Evolutionary conservation across 2,329 filamentous ascomycete genomes (phyloP), one percentile per base, ranked within the genome.

Genomic region (Knufia fluminis): DNA sequence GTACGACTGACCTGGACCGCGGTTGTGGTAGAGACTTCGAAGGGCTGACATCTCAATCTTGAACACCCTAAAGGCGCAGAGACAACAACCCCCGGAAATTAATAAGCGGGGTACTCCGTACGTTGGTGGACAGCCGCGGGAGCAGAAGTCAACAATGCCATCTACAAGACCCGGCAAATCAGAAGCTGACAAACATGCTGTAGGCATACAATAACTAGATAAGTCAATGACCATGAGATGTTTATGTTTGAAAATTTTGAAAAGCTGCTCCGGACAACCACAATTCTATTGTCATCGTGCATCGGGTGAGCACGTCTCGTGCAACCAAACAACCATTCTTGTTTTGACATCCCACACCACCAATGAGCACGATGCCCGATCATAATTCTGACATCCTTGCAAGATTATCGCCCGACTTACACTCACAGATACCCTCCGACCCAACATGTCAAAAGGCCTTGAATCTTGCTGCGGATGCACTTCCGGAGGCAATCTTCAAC

Each of bases 401-500:
- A 14, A 23, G 23, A 39, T 35, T 52, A 14, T 39, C 50, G 22
- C 1, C 28, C 32, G 36, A 42, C 20, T 31, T 31, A 16, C 43
- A 20, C 24, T 12, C 32, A 2, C 42, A 51, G 33, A 36, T 33
- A 23, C 45, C 50, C 19, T 24, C 31, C 17, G 19, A 48, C 19
- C 24, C 42, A 22, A 36, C 50, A 22, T 42, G 33, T 22, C 28
- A 48, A 14, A 42, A 43, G 23, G 51, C 52, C 7, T 46, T 58
- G 40, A 51, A 51, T 28, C 46, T 60, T 22, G 55, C 60, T 33
- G 49, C 33, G 44, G 49, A 49, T 16, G 47, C 17, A 9, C 59
- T 60, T 35, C 57, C 60, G 32, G 43, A 53, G 26, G 35, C 56
- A 16, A 59, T 62, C 26, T 46, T 63, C 28, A 58, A 63, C 45